Evolutionary conservation across 169 alveolate genomes (phyloP).

Genomic region (Plasmodium vinckei): DNA sequence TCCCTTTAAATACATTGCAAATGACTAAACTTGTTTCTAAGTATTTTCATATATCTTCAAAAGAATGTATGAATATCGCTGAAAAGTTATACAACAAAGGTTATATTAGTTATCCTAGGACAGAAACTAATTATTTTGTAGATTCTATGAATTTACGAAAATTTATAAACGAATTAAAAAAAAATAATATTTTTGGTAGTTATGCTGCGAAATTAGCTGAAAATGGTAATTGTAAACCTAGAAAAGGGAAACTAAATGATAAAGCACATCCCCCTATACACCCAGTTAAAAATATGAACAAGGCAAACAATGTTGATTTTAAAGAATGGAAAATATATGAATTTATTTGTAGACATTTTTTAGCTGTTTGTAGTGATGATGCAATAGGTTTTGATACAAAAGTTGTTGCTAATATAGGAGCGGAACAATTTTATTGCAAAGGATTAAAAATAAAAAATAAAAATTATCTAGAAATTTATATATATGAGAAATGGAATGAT

Average conservation of each 20-base stretch:
- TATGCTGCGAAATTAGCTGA: slow-evolving; percentile 88
- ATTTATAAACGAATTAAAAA: slow-evolving; percentile 84
- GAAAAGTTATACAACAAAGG: slow-evolving; percentile 96
- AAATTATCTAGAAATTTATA: slow-evolving; percentile 70
- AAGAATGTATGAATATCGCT: slow-evolving; percentile 95
- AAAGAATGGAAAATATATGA: slow-evolving; percentile 87
- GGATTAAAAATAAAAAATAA: slow-evolving; percentile 68
- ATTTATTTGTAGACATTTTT: slow-evolving; percentile 86
- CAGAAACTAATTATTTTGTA: slow-evolving; percentile 98
- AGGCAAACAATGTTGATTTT: slow-evolving; percentile 83
- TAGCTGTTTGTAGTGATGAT: slow-evolving; percentile 88
- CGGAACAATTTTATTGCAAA: slow-evolving; percentile 65
- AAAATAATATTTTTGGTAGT: slow-evolving; percentile 91
- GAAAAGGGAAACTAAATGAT: slow-evolving; percentile 95
- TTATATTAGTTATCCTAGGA: slow-evolving; percentile 97
- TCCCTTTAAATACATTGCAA: slow-evolving; percentile 94
- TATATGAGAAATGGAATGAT: slow-evolving; percentile 75
- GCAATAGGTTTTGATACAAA: slow-evolving; percentile 88
- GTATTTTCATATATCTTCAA: slow-evolving; percentile 90
- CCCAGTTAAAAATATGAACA: slow-evolving; percentile 95
- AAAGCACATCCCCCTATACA: slow-evolving; percentile 99
- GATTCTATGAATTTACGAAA: slow-evolving; percentile 90
- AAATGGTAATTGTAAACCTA: slow-evolving; percentile 78
- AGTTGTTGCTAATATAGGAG: slow-evolving; percentile 65
- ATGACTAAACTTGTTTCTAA: slow-evolving; percentile 93